Evolutionary conservation across 2,329 filamentous ascomycete species (phyloP), one percentile per base, ranked within the genome.

Genomic region (Dothidotthia symphoricarpi): DNA sequence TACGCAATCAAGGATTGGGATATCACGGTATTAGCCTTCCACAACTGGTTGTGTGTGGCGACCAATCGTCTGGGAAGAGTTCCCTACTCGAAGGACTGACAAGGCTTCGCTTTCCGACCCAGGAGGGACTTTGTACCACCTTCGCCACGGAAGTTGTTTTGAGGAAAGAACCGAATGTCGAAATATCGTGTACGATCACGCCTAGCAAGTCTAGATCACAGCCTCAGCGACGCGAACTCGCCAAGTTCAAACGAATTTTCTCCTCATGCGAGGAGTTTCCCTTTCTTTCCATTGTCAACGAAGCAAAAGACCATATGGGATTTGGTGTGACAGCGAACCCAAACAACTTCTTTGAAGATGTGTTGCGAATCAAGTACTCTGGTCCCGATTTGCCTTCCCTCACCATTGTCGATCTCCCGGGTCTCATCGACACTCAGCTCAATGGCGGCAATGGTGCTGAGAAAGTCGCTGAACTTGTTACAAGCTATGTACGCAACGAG

Each of bases 141-240:
- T 83, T 83, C 42, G 75, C 80, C 0, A 84, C 78, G 0, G 78
- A 84, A 51, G 64, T 84, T 2, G 69, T 78, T 14, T 66, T 83
- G 7, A 69, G 76, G 6, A 72, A 71, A 13, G 45, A 61, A 6
- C 17, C 50, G 0, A 42, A 63, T 4, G 49, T 65, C 0, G 63
- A 53, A 2, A 63, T 78, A 13, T 61, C 63, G 4, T 71, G 76
- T 28, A 70, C 65, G 0, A 75, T 80, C 31, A 47, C 39, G 16
- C 57, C 51, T 8, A 34, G 38, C 35, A 57, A 34, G 14, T 40
- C 36, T 2, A 39, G 55, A 29, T 46, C 41, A 6, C 22, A 28
- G 14, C 16, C 36, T 2, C 46, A 60, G 17, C 39, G 34, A 24
- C 24, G 16, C 2, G 36, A 53, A 22, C 41, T 60, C 16, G 16